A percentile compares a stretch with the other conserved stretches of the same genome.
Evolutionary conservation across 331 rosid species (phyloP).

Genomic region (Malus hybrid): DNA sequence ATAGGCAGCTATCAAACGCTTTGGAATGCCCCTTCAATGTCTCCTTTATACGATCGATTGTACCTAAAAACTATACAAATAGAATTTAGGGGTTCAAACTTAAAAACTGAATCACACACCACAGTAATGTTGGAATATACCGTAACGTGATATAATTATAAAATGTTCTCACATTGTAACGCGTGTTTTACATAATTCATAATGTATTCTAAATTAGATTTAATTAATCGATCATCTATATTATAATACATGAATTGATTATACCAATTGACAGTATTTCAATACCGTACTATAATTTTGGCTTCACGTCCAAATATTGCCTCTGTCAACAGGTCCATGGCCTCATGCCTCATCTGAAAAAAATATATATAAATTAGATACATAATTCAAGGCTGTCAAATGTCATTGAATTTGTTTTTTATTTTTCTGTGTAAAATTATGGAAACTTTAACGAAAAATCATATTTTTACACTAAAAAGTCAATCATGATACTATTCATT

Average conservation of each 20-base stretch:
- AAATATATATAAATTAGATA: neutral
- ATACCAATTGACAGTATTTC: fast-evolving
- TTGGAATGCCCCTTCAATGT: neutral
- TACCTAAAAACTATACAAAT: neutral
- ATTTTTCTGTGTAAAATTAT: neutral
- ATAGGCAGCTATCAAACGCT: neutral
- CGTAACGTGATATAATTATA: no score
- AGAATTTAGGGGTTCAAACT: neutral
- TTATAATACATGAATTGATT: neutral
- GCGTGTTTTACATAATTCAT: no score
- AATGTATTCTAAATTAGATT: no score
- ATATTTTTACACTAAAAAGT: no score
- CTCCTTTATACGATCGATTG: neutral
- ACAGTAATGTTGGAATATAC: neutral
- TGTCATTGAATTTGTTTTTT: neutral
- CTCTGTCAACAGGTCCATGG: neutral
- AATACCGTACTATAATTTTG: no score
- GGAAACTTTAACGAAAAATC: no score
- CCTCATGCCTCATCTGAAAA: neutral
- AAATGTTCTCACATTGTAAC: neutral
- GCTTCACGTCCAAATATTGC: neutral
- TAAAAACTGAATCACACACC: neutral
- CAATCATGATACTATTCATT: no score
- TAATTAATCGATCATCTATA: no score
- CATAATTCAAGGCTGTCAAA: neutral